A percentile compares a stretch with the other conserved stretches of the same genome.
Conservation (phyloP, 805 yeast species). For the Wickerhamomyces canadensis region DNA sequence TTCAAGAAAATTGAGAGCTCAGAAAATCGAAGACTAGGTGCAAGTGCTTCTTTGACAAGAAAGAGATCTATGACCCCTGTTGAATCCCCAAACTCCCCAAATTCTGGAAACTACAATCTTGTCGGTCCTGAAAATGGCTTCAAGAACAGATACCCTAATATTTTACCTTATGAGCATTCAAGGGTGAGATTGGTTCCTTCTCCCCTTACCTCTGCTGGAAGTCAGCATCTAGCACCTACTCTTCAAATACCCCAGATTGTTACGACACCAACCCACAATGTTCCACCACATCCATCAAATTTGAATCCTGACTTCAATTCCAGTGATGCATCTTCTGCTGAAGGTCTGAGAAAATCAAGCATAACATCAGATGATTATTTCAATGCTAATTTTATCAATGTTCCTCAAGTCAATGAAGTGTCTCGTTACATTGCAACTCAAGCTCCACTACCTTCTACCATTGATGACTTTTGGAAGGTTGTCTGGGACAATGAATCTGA, state of each 20-base stretch:
- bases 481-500: constrained; percentile 57
- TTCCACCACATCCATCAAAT: constrained; percentile 3
- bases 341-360: not conserved
- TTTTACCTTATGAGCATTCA: constrained; percentile 79
- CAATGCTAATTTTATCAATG: constrained; percentile 72
- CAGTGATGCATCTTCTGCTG: not conserved
- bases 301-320: not conserved
- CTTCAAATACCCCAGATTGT: not conserved
- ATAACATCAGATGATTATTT: constrained; percentile 50
- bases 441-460: constrained; percentile 76
- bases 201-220: constrained; percentile 20
- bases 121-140: constrained; percentile 16
- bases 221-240: too few relatives aligned
- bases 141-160: constrained; percentile 83
- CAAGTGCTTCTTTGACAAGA: constrained; percentile 14
- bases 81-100: constrained; percentile 7
- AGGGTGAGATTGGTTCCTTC: constrained; percentile 48
- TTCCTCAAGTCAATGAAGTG: constrained; percentile 33
- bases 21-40: constrained; percentile 27
- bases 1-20: constrained; percentile 28
- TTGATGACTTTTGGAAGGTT: constrained; percentile 88
- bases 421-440: constrained; percentile 75
- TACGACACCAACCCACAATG: constrained; percentile 24
- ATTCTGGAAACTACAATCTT: constrained; percentile 1
- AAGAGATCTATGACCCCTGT: constrained; percentile 5